These are phyloP conservation scores for Thuja plicata DNA, from an alignment of 83 land plant species.

Conservation along the genomic window DNA sequence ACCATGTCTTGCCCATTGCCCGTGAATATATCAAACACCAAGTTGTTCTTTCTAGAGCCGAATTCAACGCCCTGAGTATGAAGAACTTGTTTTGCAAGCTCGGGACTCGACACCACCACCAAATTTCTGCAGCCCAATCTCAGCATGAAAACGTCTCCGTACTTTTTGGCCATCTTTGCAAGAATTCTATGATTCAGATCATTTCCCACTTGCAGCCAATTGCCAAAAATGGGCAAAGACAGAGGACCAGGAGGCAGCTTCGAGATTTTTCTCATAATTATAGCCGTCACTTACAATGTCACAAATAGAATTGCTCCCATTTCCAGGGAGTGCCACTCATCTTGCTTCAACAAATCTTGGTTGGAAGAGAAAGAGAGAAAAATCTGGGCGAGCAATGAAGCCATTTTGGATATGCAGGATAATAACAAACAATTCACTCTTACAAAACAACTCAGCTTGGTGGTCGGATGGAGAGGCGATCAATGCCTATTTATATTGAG, in stretches of 20 bases:
- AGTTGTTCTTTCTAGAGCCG: constrained; percentile 37
- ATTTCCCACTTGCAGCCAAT: constrained; percentile 54
- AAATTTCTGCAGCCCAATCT: constrained; percentile 42
- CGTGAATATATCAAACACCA: constrained; percentile 49
- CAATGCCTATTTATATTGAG: too few species aligned
- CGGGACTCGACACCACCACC: constrained; percentile 44
- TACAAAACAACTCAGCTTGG: background rate
- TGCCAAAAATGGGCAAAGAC: constrained; percentile 36
- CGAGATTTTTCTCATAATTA: background rate
- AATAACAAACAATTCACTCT: background rate
- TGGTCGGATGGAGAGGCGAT: too few species aligned
- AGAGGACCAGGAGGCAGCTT: constrained; percentile 45
- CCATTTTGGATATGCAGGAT: background rate
- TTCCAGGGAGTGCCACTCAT: background rate
- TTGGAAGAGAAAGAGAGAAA: background rate
- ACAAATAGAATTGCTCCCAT: background rate
- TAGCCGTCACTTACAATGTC: background rate
- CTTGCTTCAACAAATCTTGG: background rate
- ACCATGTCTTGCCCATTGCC: constrained; percentile 58
- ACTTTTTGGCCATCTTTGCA: constrained; percentile 29
- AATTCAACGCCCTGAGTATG: constrained; percentile 52
- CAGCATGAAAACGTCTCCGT: constrained; percentile 40
- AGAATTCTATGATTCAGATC: constrained; percentile 47
- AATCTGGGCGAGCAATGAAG: background rate
- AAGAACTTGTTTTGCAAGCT: constrained; percentile 43